Evolutionary conservation across 768 basidiomycete genomes (phyloP).

Genomic region (Boletus rufocinnamomeus): DNA sequence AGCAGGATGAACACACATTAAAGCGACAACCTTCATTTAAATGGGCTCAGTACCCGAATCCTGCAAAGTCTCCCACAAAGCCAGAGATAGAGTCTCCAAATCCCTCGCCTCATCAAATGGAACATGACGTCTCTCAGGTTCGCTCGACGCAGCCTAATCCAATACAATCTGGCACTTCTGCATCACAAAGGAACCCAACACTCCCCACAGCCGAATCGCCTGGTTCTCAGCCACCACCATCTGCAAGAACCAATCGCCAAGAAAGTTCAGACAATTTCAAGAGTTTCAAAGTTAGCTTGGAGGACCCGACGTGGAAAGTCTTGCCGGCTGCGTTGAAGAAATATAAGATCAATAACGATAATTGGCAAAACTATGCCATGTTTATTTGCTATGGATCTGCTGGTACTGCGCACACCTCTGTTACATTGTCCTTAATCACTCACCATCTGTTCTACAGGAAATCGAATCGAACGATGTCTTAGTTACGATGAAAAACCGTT

Average conservation of each 20-base stretch:
- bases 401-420: slow-evolving; percentile 46
- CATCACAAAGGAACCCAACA: slow-evolving; percentile 36
- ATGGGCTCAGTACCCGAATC: slow-evolving; percentile 82
- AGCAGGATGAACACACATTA: slow-evolving; percentile 47
- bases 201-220: slow-evolving; percentile 34
- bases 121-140: slow-evolving; percentile 59
- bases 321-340: slow-evolving; percentile 97
- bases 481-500: slow-evolving; percentile 98
- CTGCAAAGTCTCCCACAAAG: slow-evolving; percentile 80
- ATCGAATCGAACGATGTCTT: slow-evolving; percentile 88
- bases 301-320: slow-evolving; percentile 99
- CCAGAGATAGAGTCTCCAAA: slow-evolving; percentile 73
- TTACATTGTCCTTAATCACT: background rate
- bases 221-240: slow-evolving; percentile 29
- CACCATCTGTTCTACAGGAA: slow-evolving; percentile 42
- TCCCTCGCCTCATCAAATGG: slow-evolving; percentile 73
- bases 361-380: slow-evolving; percentile 99
- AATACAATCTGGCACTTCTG: slow-evolving; percentile 18
- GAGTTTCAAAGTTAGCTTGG: slow-evolving; percentile 96
- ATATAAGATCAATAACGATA: slow-evolving; percentile 97
- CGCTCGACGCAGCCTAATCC: slow-evolving; percentile 30
- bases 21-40: slow-evolving; percentile 82
- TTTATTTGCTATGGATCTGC: slow-evolving; percentile 97
- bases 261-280: slow-evolving; percentile 78
- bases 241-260: slow-evolving; percentile 49